Conservation (phyloP, 148 eudicot genomes). For the Camellia granthamiana region DNA sequence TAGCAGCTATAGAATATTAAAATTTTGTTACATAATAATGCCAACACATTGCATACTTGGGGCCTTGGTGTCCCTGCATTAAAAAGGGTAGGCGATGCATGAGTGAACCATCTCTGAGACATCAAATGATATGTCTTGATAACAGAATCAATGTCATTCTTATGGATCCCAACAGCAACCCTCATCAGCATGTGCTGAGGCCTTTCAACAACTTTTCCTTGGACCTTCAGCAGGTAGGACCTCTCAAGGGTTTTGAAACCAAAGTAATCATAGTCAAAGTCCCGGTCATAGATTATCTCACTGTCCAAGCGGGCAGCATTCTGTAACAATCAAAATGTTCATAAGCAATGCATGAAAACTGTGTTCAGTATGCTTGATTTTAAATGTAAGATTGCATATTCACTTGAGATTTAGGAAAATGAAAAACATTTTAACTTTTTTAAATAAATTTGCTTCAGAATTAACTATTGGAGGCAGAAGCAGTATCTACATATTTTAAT, state of each 20-base stretch:
- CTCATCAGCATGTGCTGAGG: slow-evolving; percentile 98
- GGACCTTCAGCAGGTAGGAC: slow-evolving; percentile 70
- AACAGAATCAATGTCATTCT: slow-evolving; percentile 77
- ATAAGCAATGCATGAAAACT: not conserved
- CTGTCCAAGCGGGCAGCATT: slow-evolving; percentile 81
- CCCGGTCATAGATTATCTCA: slow-evolving; percentile 87
- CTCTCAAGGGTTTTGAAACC: slow-evolving; percentile 96
- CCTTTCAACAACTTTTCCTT: slow-evolving; percentile 85
- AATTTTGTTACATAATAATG: not conserved
- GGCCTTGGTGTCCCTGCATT: slow-evolving; percentile 94
- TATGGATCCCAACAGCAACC: slow-evolving; percentile 91
- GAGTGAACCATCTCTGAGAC: slow-evolving; percentile 93
- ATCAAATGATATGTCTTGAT: slow-evolving; percentile 78
- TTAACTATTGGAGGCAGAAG: too few species aligned
- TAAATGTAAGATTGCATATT: not conserved
- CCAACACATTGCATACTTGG: slow-evolving; percentile 46
- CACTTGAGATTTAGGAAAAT: too few species aligned
- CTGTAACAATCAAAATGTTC: slow-evolving; percentile 33
- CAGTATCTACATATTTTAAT: too few species aligned
- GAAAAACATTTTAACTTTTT: too few species aligned
- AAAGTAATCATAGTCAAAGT: slow-evolving; percentile 88
- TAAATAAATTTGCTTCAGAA: too few species aligned
- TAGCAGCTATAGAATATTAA: not conserved
- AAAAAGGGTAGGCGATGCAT: slow-evolving; percentile 93
- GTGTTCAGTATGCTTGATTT: not conserved